A percentile compares a stretch with the other conserved stretches of the same genome.
These are phyloP conservation scores for Wickerhamiella brachini DNA, from an alignment of 805 yeast species.

Conservation along the genomic window DNA sequence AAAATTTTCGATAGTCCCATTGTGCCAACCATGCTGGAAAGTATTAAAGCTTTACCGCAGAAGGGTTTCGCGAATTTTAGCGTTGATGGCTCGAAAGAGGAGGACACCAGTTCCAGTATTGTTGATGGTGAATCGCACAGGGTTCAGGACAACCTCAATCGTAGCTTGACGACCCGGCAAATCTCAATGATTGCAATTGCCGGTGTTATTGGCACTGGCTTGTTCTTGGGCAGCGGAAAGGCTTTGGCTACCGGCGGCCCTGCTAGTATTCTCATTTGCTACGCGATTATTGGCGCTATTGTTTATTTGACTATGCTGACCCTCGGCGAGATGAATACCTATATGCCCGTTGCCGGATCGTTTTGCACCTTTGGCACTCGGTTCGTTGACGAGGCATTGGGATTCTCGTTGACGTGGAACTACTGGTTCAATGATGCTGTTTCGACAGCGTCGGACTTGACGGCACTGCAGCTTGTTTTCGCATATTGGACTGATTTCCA, in stretches of 20 bases:
- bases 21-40: neutral
- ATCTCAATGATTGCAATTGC: conserved; percentile 63
- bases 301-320: conserved; percentile 41
- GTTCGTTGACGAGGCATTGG: conserved; percentile 37
- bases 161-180: conserved; percentile 29
- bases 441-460: conserved; percentile 35
- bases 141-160: conserved; percentile 14
- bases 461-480: conserved; percentile 34
- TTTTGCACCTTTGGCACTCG: conserved; percentile 37
- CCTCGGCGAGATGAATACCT: conserved; percentile 45
- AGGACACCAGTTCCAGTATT: neutral
- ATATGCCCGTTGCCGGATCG: conserved; percentile 41
- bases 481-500: conserved; percentile 33
- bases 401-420: conserved; percentile 37
- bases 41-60: neutral
- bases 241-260: conserved; percentile 40
- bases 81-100: neutral
- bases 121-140: neutral
- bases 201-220: conserved; percentile 64
- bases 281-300: conserved; percentile 34
- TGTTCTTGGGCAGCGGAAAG: conserved; percentile 37
- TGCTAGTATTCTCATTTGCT: conserved; percentile 38
- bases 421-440: conserved; percentile 41
- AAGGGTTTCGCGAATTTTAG: neutral
- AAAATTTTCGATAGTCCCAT: neutral